These are phyloP conservation scores for Cucumis melo DNA, from an alignment of 306 rosid genomes.

Conservation along the genomic window DNA sequence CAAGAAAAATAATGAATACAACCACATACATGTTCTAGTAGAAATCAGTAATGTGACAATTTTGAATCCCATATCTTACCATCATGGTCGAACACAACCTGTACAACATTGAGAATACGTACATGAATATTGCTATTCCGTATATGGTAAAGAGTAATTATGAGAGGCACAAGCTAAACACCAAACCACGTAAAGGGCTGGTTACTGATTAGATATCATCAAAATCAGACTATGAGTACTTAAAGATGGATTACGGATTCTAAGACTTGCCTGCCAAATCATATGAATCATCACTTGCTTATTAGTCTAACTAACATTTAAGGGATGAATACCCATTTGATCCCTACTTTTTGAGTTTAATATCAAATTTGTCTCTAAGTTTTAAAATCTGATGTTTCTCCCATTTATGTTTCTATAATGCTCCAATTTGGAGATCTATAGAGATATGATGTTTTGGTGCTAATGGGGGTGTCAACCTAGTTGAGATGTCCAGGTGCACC, in stretches of 20 bases:
- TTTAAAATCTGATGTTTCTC: background rate
- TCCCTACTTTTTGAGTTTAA: background rate
- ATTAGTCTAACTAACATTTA: background rate
- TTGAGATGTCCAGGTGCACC: too few species aligned
- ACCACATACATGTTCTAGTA: slow-evolving; percentile 2
- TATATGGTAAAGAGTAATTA: background rate
- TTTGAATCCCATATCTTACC: slow-evolving; percentile 39
- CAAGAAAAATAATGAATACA: slow-evolving; percentile 7
- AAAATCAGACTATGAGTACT: background rate
- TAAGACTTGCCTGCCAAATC: background rate
- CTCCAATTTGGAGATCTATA: background rate
- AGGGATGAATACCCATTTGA: background rate
- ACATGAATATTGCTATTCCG: background rate
- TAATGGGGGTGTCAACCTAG: too few species aligned
- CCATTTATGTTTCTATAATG: background rate
- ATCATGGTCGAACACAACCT: slow-evolving; percentile 99
- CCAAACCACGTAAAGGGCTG: background rate
- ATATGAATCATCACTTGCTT: background rate
- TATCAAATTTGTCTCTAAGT: background rate
- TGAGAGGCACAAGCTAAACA: background rate
- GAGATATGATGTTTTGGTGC: too few species aligned
- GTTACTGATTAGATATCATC: background rate
- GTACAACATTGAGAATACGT: slow-evolving; percentile 22
- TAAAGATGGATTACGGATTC: background rate
- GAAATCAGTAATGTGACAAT: slow-evolving; percentile 5